Base-by-base conservation (phyloP, 2,329 filamentous ascomycete genomes). In the Aureobasidium sp. region DNA sequence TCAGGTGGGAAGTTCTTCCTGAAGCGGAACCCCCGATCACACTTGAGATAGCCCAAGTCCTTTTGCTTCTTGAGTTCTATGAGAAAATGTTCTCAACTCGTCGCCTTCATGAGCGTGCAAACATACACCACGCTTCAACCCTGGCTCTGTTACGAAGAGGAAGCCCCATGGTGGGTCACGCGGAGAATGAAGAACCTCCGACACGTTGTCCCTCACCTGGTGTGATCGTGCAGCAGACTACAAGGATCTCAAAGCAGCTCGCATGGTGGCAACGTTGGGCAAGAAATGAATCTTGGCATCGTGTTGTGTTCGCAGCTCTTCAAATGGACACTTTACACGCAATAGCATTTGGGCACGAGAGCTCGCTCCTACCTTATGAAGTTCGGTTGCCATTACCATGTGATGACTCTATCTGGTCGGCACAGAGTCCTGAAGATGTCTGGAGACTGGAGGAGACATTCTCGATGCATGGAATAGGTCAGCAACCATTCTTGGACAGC, bases 201-300 rank as follows among this genome's bases (percentile, higher is more conserved):
- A 49, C 45, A 19, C 45, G 45, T 11, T 49, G 45, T 21, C 45
- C 45, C 5, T 49, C 45, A 4, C 45, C 45, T 6, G 34, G 24
- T 6, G 7, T 16, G 22, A 49, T n/a, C n/a, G 16, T n/a, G 12
- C 45, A 38, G 27, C 21, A 49, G 3, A 21, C 10, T 2, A 17
- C 6, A n/a, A 24, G 45, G 3, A 6, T 11, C 10, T 49, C 34
- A 2, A 49, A 39, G 10, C 45, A 49, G 14, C n/a, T 38, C 10
- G 88, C 91, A 59, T 93, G 88, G 78, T 96, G 91, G 91, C 85
- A 87, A 61, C 85, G 88, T 60, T 96, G 91, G 91, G 90, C 95
- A 59, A 88, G 84, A 10, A 90, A 89, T 47, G 91, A 97, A 66
- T 85, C 90, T 1, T 95, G 89, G 1, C 79, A 88, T 22, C 81